These are phyloP conservation scores for Ascochyta lentis DNA, from an alignment of 2,329 filamentous ascomycete genomes.

Conservation along the genomic window DNA sequence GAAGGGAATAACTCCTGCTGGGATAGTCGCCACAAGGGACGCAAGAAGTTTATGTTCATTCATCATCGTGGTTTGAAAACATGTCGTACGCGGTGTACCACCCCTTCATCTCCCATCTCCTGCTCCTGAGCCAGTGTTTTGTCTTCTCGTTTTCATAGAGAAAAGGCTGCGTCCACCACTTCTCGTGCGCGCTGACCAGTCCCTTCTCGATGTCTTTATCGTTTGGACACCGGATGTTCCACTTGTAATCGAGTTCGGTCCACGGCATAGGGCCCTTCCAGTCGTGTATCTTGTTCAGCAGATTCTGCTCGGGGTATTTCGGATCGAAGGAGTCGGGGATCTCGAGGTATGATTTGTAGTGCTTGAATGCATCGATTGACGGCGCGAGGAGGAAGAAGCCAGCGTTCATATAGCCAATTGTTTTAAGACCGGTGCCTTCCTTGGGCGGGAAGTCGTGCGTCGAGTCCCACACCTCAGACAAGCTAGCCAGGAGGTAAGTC, in stretches of 20 bases:
- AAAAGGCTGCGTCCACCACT: conserved; percentile 48
- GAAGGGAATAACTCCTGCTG: not conserved
- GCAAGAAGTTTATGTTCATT: not conserved
- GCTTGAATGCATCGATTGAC: conserved; percentile 34
- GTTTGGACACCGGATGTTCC: conserved; percentile 40
- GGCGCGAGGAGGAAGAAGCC: conserved; percentile 50
- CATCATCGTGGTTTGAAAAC: conserved; percentile 1
- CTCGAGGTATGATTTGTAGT: conserved; percentile 42
- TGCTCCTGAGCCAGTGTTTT: conserved; percentile 39
- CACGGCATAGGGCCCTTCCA: conserved; percentile 51
- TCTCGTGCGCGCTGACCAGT: conserved; percentile 45
- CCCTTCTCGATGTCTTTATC: no score
- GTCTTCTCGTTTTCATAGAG: conserved; percentile 35
- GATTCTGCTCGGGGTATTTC: conserved; percentile 46
- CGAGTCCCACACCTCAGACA: conserved; percentile 41
- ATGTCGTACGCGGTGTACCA: conserved; percentile 39
- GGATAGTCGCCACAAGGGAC: not conserved
- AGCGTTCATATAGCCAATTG: conserved; percentile 43
- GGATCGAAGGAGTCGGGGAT: conserved; percentile 42
- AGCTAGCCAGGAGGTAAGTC: conserved; percentile 43
- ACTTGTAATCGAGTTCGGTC: conserved; percentile 44
- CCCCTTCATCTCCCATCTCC: conserved; percentile 51
- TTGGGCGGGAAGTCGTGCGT: conserved; percentile 46
- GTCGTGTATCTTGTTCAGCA: conserved; percentile 48
- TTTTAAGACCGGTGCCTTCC: conserved; percentile 37